Evolutionary conservation across 345 rosid species (phyloP).

Genomic region (Gossypium herbaceum): DNA sequence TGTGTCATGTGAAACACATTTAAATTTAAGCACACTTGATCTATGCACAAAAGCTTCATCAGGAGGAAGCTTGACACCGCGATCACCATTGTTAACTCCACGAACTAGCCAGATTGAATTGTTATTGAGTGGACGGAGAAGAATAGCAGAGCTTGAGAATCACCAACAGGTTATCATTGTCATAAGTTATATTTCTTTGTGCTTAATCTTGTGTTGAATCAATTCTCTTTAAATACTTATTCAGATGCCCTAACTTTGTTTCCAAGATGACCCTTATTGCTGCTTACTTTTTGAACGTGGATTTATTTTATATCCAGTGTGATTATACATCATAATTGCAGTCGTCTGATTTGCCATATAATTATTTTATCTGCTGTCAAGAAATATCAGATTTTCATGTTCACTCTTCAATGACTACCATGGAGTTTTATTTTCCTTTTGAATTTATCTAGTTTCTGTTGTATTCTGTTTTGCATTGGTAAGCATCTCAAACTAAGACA

Average conservation of each 20-base stretch:
- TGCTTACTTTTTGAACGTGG: not conserved
- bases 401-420: not conserved
- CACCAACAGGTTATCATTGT: slow-evolving; percentile 58
- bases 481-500: slow-evolving; percentile 1
- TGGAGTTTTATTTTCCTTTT: not conserved
- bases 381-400: not conserved
- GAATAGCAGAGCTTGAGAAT: slow-evolving; percentile 78
- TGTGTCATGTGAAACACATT: slow-evolving; percentile 29
- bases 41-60: slow-evolving; percentile 50
- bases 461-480: slow-evolving; percentile 1
- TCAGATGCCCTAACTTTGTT: slow-evolving; percentile 5
- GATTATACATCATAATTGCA: slow-evolving; percentile 1
- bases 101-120: slow-evolving; percentile 74
- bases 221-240: slow-evolving; percentile 1
- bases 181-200: not conserved
- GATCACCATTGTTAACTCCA: slow-evolving; percentile 75
- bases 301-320: not conserved
- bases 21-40: slow-evolving; percentile 29
- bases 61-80: slow-evolving; percentile 84
- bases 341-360: not conserved
- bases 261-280: not conserved
- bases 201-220: not conserved
- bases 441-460: not conserved
- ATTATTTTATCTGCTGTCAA: not conserved
- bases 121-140: slow-evolving; percentile 64